Evolutionary conservation across 164 flowering plant genomes (phyloP).

Genomic region (Nymphaea colorata): DNA sequence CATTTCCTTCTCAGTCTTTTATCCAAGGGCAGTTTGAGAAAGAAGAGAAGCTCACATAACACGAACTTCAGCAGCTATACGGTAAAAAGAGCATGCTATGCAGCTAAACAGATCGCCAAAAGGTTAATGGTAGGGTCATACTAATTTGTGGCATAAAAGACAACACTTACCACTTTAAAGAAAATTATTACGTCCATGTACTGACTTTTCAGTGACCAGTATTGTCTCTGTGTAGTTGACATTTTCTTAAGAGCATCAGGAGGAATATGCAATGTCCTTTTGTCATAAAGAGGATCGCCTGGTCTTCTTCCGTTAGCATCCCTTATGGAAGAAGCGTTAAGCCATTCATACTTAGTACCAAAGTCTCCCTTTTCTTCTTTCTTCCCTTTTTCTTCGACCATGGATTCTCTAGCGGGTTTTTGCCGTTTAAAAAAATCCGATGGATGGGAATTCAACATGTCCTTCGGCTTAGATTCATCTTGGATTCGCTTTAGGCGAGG

Average conservation of each 20-base stretch:
- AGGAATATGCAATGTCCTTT: slow-evolving; percentile 69
- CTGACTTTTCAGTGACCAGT: slow-evolving; percentile 73
- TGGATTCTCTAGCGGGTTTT: slow-evolving; percentile 29
- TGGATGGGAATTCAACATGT: slow-evolving; percentile 12
- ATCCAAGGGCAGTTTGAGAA: no score
- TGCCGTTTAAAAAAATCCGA: slow-evolving; percentile 35
- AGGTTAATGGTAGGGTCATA: no score
- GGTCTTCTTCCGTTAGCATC: slow-evolving; percentile 82
- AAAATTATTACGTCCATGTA: slow-evolving; percentile 90
- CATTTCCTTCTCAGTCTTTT: no score
- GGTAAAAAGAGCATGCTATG: no score
- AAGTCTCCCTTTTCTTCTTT: slow-evolving; percentile 20
- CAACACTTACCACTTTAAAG: slow-evolving; percentile 87
- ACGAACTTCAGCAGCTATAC: no score
- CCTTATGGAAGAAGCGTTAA: slow-evolving; percentile 50
- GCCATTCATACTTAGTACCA: slow-evolving; percentile 83
- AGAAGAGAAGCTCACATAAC: no score
- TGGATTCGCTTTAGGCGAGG: slow-evolving; percentile 66
- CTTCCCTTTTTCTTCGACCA: slow-evolving; percentile 8
- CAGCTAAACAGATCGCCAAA: no score
- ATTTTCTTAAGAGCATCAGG: slow-evolving; percentile 70
- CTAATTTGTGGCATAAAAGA: no score
- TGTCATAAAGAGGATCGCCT: slow-evolving; percentile 60
- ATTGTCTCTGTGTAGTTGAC: slow-evolving; percentile 89
- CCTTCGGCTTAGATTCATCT: slow-evolving; percentile 26